Base-by-base conservation (phyloP, 108 stramenopile genomes). In the Fragilaria crotonensis region DNA sequence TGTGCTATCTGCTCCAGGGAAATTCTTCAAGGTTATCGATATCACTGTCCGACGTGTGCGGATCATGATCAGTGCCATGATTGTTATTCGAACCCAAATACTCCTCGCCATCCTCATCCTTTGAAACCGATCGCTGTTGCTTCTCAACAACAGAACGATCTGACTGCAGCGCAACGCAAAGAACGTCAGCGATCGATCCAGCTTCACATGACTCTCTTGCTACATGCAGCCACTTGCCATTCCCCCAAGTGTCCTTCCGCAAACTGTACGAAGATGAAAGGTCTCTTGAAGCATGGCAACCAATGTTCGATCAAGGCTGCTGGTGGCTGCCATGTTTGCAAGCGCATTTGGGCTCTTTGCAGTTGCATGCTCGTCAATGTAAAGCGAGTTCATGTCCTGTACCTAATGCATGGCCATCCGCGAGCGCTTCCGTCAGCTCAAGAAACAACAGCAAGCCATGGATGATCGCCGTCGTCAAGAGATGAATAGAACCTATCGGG, bases 241-340 rank as follows among this genome's bases (percentile, higher is more conserved):
- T 76, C 83, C 9, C 45, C 77, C 0, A 83, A 91, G 30, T 99
- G 97, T 69, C 81, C 82, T 26, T 93, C 91, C 30, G 84, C 90
- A 45, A 99, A 97, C 65, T 99, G 98, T 78, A 78, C 77, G 26
- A 95, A 94, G 65, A 99, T 99, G 98, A 99, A 99, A 85, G 94
- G 90, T 7, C 73, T 96, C 7, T 67, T 94, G 53, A 85, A 89
- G 58, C 92, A 96, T 60, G 90, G 85, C 26, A 58, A 71, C 1
- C 70, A 77, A 32, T 99, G 97, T 64, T 70, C 81, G 55, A 52
- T 83, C 31, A 89, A 93, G 72, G 92, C 86, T 9, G 67, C 76
- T 58, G 96, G 96, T 23, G 96, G 95, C 19, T 99, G 98, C 68
- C 72, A 86, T 52, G 85, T 95, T 3, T 99, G 98, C 75, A 94